Evolutionary conservation across 2,329 filamentous ascomycete genomes (phyloP), one percentile per base, ranked within the genome.

Genomic region (Colletotrichum sp.): DNA sequence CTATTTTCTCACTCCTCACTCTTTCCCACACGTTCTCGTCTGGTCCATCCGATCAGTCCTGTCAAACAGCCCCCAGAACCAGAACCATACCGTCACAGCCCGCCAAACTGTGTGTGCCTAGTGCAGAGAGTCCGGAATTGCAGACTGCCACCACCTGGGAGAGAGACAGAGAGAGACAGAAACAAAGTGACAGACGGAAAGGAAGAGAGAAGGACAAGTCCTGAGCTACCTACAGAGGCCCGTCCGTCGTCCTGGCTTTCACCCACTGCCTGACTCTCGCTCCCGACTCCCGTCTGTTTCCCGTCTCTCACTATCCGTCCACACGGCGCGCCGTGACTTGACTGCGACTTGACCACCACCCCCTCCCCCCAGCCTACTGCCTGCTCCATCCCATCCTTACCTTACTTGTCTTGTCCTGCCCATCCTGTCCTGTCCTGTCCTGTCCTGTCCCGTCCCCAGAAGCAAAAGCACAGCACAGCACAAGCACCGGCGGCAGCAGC

Each of bases 1-100:
- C 72, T 77, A 75, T 77, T 77, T 77, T 77, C 75, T 75, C 36
- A 65, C 70, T 68, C 75, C 57, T 63, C 67, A 21, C 68, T 59
- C 67, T 24, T 72, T 72, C 30, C 59, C 69, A 63, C 44, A 24
- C 36, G 30, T 49, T 59, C 69, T 62, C 55, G 69, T 32, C 63
- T 64, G 57, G 57, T 66, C 57, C 65, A 69, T 52, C 26, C 49
- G 28, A n/a, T 32, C 60, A 63, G 10, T 36, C 30, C 60, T 36
- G 28, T 63, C 30, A 32, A 60, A 60, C 57, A 26, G n/a, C 30
- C 18, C 30, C 72, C 26, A 49, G n/a, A 49, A 49, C 72, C 26
- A 49, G n/a, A 49, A 49, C 60, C 18, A 39, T 57, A 18, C 66
- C 71, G 21, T 72, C 66, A 12, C 39, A 44, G 66, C 36, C 60